phyloP scores from a whole-genome alignment of 257 asterid genomes.

The Verbascum thapsus region DNA sequence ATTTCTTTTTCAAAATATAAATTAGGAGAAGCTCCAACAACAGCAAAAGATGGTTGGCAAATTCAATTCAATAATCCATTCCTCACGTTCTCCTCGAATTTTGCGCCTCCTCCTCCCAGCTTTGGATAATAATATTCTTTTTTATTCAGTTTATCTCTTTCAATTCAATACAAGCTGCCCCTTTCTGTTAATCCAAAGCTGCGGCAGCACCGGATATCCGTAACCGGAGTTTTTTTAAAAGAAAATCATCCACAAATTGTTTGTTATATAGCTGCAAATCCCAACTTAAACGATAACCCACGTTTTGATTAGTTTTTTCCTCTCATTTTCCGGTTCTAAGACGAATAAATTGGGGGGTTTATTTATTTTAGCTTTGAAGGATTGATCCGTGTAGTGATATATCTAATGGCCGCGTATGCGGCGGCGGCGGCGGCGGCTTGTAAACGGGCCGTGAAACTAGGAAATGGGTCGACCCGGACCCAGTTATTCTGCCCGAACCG shows the following conservation, averaged over 20 bases:
- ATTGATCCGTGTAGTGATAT: not conserved
- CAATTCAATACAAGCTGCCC: too few species aligned
- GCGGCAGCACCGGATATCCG: not conserved
- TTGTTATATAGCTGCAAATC: constrained; percentile 4
- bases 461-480: constrained; percentile 31
- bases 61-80: constrained; percentile 8
- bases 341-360: not conserved
- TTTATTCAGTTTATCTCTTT: too few species aligned
- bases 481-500: constrained; percentile 32
- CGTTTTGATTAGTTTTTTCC: not conserved
- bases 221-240: not conserved
- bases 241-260: not conserved
- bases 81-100: constrained; percentile 37
- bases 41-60: constrained; percentile 19
- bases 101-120: constrained; percentile 10
- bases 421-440: constrained; percentile 56
- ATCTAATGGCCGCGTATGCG: constrained; percentile 57
- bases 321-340: constrained; percentile 4
- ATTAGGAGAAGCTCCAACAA: constrained; percentile 13
- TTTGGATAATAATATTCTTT: too few species aligned
- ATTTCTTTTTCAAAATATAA: not conserved
- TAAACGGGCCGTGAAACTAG: constrained; percentile 43
- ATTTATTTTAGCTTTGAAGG: not conserved
- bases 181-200: constrained; percentile 16
- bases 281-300: not conserved